Evolutionary conservation across 208 protist species (phyloP).

Genomic region (Crithidia acanthocephali): DNA sequence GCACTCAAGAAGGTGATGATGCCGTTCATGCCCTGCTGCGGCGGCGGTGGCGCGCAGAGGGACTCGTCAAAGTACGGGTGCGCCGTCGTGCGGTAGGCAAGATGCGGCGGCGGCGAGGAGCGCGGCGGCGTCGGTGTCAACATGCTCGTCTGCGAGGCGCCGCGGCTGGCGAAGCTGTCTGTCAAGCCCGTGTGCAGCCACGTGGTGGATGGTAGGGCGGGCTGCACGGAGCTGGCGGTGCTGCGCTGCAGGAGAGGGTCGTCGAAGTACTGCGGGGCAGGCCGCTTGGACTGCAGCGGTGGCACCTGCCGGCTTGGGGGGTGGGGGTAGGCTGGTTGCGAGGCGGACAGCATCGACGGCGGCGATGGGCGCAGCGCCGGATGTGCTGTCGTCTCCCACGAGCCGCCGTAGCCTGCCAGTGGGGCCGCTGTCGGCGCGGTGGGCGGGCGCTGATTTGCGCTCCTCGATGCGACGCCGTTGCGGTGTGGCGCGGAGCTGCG

Average conservation of each 20-base stretch:
- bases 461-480: background rate
- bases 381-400: background rate
- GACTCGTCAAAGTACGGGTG: conserved; percentile 23
- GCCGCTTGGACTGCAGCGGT: background rate
- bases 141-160: conserved; percentile 2
- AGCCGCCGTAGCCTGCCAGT: background rate
- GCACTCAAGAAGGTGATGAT: conserved; percentile 6
- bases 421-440: background rate
- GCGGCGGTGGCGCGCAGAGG: background rate
- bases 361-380: conserved; percentile 1
- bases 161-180: conserved; percentile 9
- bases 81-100: conserved; percentile 6
- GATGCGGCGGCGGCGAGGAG: conserved; percentile 15
- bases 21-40: background rate
- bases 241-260: conserved; percentile 13
- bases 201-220: background rate
- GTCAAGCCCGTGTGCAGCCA: conserved; percentile 7
- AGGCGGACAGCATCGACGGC: background rate
- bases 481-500: conserved; percentile 8
- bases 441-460: background rate
- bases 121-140: conserved; percentile 9
- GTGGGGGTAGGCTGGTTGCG: conserved; percentile 1
- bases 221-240: conserved; percentile 14
- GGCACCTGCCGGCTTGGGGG: conserved; percentile 6
- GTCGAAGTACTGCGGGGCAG: conserved; percentile 15